Evolutionary conservation across 257 asterid genomes (phyloP).

Genomic region (Prunella vulgaris): DNA sequence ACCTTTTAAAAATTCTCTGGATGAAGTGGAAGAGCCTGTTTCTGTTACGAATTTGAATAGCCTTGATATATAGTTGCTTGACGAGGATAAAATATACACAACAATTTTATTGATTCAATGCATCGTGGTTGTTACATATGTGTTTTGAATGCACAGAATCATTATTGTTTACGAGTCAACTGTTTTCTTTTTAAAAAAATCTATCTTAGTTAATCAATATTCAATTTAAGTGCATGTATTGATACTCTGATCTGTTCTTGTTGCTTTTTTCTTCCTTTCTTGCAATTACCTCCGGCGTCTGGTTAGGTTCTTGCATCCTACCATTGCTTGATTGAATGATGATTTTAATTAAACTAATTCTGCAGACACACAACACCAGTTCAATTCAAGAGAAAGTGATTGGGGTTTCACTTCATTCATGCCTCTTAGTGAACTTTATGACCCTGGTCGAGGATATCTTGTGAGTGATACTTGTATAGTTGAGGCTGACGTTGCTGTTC

Average conservation of each 20-base stretch:
- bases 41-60: background rate
- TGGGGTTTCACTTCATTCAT: constrained; percentile 75
- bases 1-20: background rate
- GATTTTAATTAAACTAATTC: constrained; percentile 20
- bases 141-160: background rate
- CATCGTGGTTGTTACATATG: background rate
- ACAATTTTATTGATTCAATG: background rate
- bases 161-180: background rate
- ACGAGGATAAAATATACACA: background rate
- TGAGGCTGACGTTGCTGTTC: constrained; percentile 71
- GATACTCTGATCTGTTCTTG: constrained; percentile 1
- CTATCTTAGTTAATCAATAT: background rate
- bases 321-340: constrained; percentile 19
- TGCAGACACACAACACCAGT: constrained; percentile 72
- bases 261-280: constrained; percentile 3
- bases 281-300: constrained; percentile 13
- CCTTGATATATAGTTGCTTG: background rate
- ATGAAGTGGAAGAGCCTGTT: background rate
- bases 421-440: constrained; percentile 65
- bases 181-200: background rate
- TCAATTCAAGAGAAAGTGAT: constrained; percentile 62
- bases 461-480: constrained; percentile 50
- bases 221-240: constrained; percentile 2
- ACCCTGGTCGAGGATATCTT: constrained; percentile 58
- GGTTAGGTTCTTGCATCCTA: constrained; percentile 23